Base-by-base conservation (phyloP, 2,329 filamentous ascomycete species). In the Chaetomium globosum region DNA sequence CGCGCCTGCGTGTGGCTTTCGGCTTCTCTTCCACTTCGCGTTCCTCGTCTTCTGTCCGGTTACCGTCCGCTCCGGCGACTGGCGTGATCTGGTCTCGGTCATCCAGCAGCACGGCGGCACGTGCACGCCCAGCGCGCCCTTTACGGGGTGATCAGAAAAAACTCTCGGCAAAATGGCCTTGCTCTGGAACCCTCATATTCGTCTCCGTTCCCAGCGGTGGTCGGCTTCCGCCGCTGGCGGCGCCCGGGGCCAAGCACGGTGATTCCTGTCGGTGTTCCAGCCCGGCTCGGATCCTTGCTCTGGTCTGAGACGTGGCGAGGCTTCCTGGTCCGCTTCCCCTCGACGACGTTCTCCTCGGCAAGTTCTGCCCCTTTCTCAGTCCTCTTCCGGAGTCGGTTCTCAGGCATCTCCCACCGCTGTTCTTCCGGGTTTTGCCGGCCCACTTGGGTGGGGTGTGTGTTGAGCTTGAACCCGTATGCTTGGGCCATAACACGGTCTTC, bases 401-500 rank as follows among this genome's bases (percentile, higher is more conserved):
- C 85, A 68, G 81, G 80, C 65, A 82, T 77, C 30, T 85, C 84
- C 51, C 91, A 76, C 46, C 80, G 77, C 69, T 88, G 85, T 10
- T 79, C 80, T 43, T 83, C 77, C 0, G 85, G 84, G 65, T 88
- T 85, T 72, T 89, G 87, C 43, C 79, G 79, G 23, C 85, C 85
- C 65, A 87, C 79, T 74, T 84, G 85, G 66, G 81, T 81, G 2
- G 82, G 80, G 59, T 85, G 82, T 10, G 82, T 79, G 69, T 88
- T 85, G 69, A 87, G 86, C 66, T 87, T 83, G 70, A 88, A 87
- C 19, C 83, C 82, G 71, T 88, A 89, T 1, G 82, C 80, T 66
- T 83, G 80, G 8, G 86, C 85, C 80, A 85, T 84, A 67, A 87
- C 78, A 63, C 79, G 79, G 75, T 88, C 85, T 72, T 89, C 83